A percentile compares a stretch with the other conserved stretches of the same genome.
Conservation (phyloP, 768 basidiomycete species). For the Lactifluus pinguis region DNA sequence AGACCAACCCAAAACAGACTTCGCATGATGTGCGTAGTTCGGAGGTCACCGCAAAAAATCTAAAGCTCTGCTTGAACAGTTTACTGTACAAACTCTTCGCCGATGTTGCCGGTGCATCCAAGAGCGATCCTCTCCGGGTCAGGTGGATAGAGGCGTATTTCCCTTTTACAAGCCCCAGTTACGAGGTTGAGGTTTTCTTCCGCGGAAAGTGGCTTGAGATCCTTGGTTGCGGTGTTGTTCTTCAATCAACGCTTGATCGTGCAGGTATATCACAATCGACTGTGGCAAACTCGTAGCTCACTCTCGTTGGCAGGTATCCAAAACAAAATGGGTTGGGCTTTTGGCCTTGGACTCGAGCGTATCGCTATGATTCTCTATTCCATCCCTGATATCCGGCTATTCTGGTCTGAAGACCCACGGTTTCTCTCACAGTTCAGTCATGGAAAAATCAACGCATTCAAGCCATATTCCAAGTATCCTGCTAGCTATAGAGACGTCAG, state of each 20-base stretch:
- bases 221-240: constrained; percentile 85
- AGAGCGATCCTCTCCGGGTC: constrained; percentile 68
- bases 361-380: constrained; percentile 97
- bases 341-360: constrained; percentile 92
- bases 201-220: constrained; percentile 97
- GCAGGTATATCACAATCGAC: constrained; percentile 51
- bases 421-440: constrained; percentile 81
- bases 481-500: constrained; percentile 90
- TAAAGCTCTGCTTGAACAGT: constrained; percentile 85
- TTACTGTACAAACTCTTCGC: constrained; percentile 81
- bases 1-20: constrained; percentile 73
- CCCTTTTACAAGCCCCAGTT: constrained; percentile 96
- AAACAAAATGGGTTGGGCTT: constrained; percentile 93
- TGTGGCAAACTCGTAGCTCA: not conserved
- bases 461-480: constrained; percentile 89
- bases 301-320: constrained; percentile 44
- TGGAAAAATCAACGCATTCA: constrained; percentile 73
- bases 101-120: constrained; percentile 37
- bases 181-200: constrained; percentile 96
- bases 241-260: constrained; percentile 79
- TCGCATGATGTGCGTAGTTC: constrained; percentile 68
- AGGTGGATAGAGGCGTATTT: constrained; percentile 98
- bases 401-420: constrained; percentile 87
- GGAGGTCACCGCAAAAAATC: constrained; percentile 65
- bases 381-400: constrained; percentile 95